A percentile compares a stretch with the other conserved stretches of the same genome.
These are phyloP conservation scores for Psilocybe cubensis DNA, from an alignment of 768 basidiomycete genomes.

Conservation along the genomic window DNA sequence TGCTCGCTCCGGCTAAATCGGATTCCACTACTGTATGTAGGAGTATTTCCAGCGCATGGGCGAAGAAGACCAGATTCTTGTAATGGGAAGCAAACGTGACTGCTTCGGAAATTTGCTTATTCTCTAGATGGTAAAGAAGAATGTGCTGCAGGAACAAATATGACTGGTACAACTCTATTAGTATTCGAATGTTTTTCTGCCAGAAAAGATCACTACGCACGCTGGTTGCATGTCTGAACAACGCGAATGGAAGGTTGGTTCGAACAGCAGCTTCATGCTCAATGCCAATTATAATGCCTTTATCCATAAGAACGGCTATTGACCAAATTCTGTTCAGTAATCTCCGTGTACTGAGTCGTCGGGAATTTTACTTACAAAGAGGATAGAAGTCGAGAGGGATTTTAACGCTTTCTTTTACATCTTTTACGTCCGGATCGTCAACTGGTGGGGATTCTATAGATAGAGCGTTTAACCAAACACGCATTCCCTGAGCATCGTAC, in stretches of 20 bases:
- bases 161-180: constrained; percentile 52
- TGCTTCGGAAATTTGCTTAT: constrained; percentile 68
- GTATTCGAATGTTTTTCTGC: not conserved
- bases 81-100: constrained; percentile 88
- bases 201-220: constrained; percentile 46
- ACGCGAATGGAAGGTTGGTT: constrained; percentile 80
- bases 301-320: constrained; percentile 96
- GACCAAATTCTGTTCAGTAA: constrained; percentile 5
- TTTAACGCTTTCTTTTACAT: constrained; percentile 91
- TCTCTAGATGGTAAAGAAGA: constrained; percentile 79
- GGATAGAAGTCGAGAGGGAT: constrained; percentile 96
- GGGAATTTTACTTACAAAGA: constrained; percentile 59
- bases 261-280: constrained; percentile 85
- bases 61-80: constrained; percentile 87
- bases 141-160: constrained; percentile 95
- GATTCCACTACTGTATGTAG: constrained; percentile 93
- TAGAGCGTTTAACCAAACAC: constrained; percentile 95
- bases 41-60: constrained; percentile 92
- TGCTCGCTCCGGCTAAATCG: constrained; percentile 51
- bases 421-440: constrained; percentile 40
- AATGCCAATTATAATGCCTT: constrained; percentile 96
- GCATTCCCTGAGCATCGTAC: constrained; percentile 87
- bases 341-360: not conserved
- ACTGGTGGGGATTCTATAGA: constrained; percentile 70
- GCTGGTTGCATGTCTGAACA: constrained; percentile 91